Percentiles rank a stretch among this genome's conserved stretches.
Evolutionary conservation across 139 green algal genomes (phyloP).

Genomic region (Raphidocelis subcapitata): DNA sequence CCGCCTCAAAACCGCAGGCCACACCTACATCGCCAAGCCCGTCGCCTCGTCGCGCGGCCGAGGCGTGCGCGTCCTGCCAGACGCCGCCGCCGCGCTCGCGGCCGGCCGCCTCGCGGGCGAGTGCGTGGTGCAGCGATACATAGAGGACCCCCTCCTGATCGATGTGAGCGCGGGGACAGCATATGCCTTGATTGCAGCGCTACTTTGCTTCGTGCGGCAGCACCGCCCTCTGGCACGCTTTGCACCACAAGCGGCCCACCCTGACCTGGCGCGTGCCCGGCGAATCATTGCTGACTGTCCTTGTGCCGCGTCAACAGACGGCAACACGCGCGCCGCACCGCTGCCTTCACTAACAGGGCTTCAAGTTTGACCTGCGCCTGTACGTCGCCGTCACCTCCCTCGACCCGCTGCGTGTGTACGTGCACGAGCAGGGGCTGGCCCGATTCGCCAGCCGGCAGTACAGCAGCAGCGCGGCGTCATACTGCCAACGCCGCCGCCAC

Average conservation of each 20-base stretch:
- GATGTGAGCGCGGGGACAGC: constrained; percentile 18
- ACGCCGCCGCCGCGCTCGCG: constrained; percentile 26
- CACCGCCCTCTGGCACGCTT: no score
- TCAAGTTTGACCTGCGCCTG: constrained; percentile 66
- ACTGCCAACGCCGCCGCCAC: constrained; percentile 57
- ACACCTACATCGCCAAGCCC: constrained; percentile 32
- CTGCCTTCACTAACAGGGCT: constrained; percentile 8
- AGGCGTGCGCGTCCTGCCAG: constrained; percentile 53
- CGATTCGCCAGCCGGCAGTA: constrained; percentile 71
- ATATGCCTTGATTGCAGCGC: neutral
- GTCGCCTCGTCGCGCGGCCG: constrained; percentile 51
- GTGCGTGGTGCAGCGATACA: constrained; percentile 72
- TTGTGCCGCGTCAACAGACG: no score
- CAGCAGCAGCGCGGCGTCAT: constrained; percentile 37
- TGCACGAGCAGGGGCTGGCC: constrained; percentile 62
- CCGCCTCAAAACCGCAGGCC: no score
- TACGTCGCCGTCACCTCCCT: constrained; percentile 58
- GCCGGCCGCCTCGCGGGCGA: constrained; percentile 17
- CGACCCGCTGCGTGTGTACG: constrained; percentile 64
- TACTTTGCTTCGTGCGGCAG: no score
- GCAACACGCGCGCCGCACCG: neutral
- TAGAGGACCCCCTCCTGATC: constrained; percentile 60
- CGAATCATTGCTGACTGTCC: no score
- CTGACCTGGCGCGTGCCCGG: no score
- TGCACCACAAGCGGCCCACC: no score